Evolutionary conservation across 139 green algal genomes (phyloP).

Genomic region (Chara braunii): DNA sequence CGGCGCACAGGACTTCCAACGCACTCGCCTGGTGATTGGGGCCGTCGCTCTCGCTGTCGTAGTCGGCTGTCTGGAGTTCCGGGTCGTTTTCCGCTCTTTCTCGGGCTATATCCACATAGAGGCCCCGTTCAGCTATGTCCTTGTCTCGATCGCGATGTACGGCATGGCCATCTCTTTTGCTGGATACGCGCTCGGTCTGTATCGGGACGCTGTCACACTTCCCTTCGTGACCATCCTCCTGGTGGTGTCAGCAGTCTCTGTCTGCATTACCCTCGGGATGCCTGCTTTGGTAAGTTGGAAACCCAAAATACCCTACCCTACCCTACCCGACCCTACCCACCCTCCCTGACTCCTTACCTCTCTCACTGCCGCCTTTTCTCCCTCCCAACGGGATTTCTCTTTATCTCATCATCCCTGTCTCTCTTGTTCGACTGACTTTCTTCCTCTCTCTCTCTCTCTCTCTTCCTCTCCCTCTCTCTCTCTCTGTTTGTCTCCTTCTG

Average conservation of each 20-base stretch:
- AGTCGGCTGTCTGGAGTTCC: slow-evolving; percentile 65
- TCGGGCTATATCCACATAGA: slow-evolving; percentile 81
- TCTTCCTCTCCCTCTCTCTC: too few species aligned
- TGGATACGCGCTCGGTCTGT: slow-evolving; percentile 48
- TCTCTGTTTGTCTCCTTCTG: too few species aligned
- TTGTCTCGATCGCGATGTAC: slow-evolving; percentile 69
- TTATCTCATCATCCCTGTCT: too few species aligned
- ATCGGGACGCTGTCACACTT: slow-evolving; percentile 1
- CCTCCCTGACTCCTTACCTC: too few species aligned
- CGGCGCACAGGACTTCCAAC: too few species aligned
- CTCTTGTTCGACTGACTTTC: too few species aligned
- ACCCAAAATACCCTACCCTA: not conserved
- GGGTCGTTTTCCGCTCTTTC: slow-evolving; percentile 83
- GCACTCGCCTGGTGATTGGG: slow-evolving; percentile 33
- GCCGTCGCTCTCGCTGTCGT: slow-evolving; percentile 48
- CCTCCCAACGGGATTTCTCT: too few species aligned
- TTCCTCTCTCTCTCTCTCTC: too few species aligned
- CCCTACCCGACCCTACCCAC: too few species aligned
- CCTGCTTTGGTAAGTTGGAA: too few species aligned
- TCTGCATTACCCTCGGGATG: too few species aligned
- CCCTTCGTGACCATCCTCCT: slow-evolving; percentile 23
- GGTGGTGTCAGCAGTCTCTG: slow-evolving; percentile 25
- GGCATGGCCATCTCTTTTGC: slow-evolving; percentile 51
- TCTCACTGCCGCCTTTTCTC: too few species aligned
- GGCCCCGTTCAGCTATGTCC: slow-evolving; percentile 76